phyloP scores from a whole-genome alignment of 1,284 basidiomycete genomes.

The Tylopilus orsonianus region DNA sequence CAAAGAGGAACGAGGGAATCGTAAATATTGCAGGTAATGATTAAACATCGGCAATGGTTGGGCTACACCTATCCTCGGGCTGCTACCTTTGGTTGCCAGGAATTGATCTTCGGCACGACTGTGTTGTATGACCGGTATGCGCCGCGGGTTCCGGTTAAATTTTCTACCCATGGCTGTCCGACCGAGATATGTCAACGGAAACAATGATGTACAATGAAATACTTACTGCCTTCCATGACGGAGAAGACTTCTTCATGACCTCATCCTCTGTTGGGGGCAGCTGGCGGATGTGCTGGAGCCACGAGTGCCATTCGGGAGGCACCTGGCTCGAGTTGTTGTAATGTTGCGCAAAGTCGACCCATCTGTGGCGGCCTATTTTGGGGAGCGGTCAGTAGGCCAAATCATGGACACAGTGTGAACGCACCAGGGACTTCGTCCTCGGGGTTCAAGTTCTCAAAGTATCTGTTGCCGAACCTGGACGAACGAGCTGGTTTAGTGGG shows the following conservation, averaged over 20 bases:
- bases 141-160: slow-evolving; percentile 87
- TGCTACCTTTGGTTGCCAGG: slow-evolving; percentile 80
- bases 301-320: slow-evolving; percentile 93
- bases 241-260: slow-evolving; percentile 65
- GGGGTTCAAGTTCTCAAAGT: slow-evolving; percentile 86
- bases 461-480: slow-evolving; percentile 82
- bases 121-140: slow-evolving; percentile 90
- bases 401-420: slow-evolving; percentile 21
- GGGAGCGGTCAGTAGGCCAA: background rate
- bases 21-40: too few relatives aligned
- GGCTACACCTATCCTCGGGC: slow-evolving; percentile 39
- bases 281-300: slow-evolving; percentile 88
- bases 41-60: too few relatives aligned
- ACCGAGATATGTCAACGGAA: background rate
- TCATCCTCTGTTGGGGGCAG: slow-evolving; percentile 76
- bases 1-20: too few relatives aligned
- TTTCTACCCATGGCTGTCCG: slow-evolving; percentile 75
- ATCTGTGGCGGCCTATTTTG: slow-evolving; percentile 79
- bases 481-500: slow-evolving; percentile 2
- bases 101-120: slow-evolving; percentile 72
- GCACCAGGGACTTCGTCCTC: slow-evolving; percentile 84
- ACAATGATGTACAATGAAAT: background rate
- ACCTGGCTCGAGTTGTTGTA: slow-evolving; percentile 89
- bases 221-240: slow-evolving; percentile 83
- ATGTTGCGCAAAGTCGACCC: slow-evolving; percentile 92